A percentile compares a stretch with the other conserved stretches of the same genome.
Evolutionary conservation across 1,139 yeast species (phyloP).

Genomic region (Blastobotrys capitulatus): DNA sequence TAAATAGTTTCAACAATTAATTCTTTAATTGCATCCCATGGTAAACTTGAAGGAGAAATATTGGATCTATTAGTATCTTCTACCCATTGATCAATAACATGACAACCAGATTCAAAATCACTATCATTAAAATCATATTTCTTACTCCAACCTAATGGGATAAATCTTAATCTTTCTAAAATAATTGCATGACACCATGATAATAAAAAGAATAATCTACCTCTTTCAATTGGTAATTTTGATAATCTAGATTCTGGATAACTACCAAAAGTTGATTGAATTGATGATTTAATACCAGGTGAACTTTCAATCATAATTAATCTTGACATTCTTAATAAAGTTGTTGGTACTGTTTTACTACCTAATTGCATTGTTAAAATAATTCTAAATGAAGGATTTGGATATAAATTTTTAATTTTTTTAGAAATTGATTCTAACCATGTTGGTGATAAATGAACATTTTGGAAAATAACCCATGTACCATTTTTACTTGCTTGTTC

Average conservation of each 20-base stretch:
- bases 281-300: constrained; percentile 51
- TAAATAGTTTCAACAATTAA: constrained; percentile 55
- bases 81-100: constrained; percentile 42
- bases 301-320: constrained; percentile 56
- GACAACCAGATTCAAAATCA: constrained; percentile 56
- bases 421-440: constrained; percentile 59
- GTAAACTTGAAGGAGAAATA: constrained; percentile 45
- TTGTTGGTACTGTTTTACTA: constrained; percentile 45
- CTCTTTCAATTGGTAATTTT: constrained; percentile 41
- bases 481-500: constrained; percentile 43
- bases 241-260: constrained; percentile 23
- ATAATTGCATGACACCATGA: constrained; percentile 68
- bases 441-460: constrained; percentile 61
- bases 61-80: constrained; percentile 33
- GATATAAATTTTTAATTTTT: constrained; percentile 33
- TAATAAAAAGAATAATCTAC: constrained; percentile 48
- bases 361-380: constrained; percentile 54
- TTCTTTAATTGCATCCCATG: constrained; percentile 52
- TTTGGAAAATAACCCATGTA: constrained; percentile 70
- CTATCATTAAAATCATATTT: constrained; percentile 66
- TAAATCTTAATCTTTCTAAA: constrained; percentile 52
- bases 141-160: constrained; percentile 58
- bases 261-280: constrained; percentile 36
- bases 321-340: constrained; percentile 48
- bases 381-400: constrained; percentile 41